Conservation (phyloP, 179 eudicot species). For the Spinacia oleracea region DNA sequence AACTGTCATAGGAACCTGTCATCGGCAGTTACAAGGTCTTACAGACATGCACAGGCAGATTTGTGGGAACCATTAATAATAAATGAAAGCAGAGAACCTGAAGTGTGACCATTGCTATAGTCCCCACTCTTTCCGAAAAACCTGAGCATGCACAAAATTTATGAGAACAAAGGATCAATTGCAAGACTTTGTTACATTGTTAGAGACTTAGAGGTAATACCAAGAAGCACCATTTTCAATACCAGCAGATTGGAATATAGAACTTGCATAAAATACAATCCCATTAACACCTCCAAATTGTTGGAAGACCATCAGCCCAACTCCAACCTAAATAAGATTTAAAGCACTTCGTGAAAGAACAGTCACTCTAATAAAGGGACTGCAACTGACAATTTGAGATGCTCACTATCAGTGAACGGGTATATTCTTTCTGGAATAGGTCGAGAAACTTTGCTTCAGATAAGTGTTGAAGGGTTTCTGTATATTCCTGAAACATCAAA, state of each 20-base stretch:
- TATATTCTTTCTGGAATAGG: slow-evolving; percentile 56
- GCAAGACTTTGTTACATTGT: neutral
- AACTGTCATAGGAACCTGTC: slow-evolving; percentile 68
- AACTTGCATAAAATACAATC: slow-evolving; percentile 71
- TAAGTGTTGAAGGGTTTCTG: slow-evolving; percentile 38
- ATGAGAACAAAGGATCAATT: neutral
- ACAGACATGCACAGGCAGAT: neutral
- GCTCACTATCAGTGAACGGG: slow-evolving; percentile 60
- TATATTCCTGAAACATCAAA: slow-evolving; percentile 60
- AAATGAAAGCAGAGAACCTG: slow-evolving; percentile 43
- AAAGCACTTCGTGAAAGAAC: neutral
- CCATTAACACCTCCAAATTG: slow-evolving; percentile 91
- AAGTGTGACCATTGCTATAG: slow-evolving; percentile 62
- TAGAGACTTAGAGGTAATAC: neutral
- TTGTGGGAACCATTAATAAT: neutral
- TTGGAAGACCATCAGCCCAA: slow-evolving; percentile 87
- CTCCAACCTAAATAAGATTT: slow-evolving; percentile 61
- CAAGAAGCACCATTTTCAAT: slow-evolving; percentile 9
- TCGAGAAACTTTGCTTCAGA: slow-evolving; percentile 43
- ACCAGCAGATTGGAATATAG: slow-evolving; percentile 87
- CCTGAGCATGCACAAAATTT: slow-evolving; percentile 41
- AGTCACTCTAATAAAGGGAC: neutral
- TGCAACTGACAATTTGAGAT: neutral
- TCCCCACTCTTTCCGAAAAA: slow-evolving; percentile 70
- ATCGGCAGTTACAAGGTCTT: neutral